These are phyloP conservation scores for Capsicum rhomboideum DNA, from an alignment of 257 asterid species.

Conservation along the genomic window DNA sequence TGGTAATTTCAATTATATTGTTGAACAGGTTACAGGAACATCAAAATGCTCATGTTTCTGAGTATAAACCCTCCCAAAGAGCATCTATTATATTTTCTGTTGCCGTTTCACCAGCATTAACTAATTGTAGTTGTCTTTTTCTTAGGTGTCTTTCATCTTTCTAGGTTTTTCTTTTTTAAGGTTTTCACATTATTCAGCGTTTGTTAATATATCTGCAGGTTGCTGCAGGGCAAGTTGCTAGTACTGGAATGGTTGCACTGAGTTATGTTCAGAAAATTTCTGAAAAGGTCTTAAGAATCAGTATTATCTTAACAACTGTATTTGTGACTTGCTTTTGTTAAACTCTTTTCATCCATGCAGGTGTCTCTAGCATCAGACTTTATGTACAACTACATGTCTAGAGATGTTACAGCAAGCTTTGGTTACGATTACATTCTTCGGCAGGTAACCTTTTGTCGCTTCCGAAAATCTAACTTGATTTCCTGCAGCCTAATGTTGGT, in stretches of 20 bases:
- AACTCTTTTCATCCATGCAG: slow-evolving; percentile 19
- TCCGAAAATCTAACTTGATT: not conserved
- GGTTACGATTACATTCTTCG: slow-evolving; percentile 73
- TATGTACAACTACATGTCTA: slow-evolving; percentile 68
- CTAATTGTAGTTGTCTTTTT: not conserved
- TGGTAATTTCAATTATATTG: not conserved
- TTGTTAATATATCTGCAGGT: slow-evolving; percentile 29
- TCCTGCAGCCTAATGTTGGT: not conserved
- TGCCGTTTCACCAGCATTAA: not conserved
- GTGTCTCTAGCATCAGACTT: slow-evolving; percentile 73
- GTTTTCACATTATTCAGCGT: not conserved
- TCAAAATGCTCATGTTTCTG: not conserved
- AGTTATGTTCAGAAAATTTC: slow-evolving; percentile 76
- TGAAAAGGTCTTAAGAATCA: slow-evolving; percentile 38
- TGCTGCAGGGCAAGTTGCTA: slow-evolving; percentile 76
- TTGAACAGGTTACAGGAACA: not conserved
- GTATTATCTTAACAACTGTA: not conserved
- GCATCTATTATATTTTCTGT: not conserved
- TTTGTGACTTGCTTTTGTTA: not conserved
- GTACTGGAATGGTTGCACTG: slow-evolving; percentile 73
- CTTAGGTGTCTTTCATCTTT: not conserved
- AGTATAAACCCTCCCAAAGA: not conserved
- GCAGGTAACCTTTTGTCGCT: slow-evolving; percentile 37
- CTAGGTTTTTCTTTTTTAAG: not conserved
- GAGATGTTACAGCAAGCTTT: slow-evolving; percentile 63